Base-by-base conservation (phyloP, 345 rosid species). In the Gossypium longicalyx region DNA sequence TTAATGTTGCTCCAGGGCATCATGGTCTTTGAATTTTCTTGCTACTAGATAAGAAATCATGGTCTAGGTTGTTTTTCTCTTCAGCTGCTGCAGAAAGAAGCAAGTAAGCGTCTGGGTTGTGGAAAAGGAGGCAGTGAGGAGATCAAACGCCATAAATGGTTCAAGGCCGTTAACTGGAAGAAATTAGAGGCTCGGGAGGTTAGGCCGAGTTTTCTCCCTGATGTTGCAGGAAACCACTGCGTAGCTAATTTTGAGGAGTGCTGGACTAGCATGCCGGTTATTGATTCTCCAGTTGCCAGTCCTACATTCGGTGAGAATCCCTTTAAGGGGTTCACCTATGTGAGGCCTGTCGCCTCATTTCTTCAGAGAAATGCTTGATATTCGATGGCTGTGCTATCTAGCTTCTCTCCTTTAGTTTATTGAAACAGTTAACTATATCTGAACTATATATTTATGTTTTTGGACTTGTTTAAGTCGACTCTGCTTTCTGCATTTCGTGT, bases 81-180 rank as follows among this genome's bases (percentile, higher is more conserved):
- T 29, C 83, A 86, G 89, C 83, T 86, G 74, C 70, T 86, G 22
- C 87, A 82, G 78, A 86, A 86, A 70, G 83, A 82, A 47, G 77
- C 78, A 25, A 59, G 81, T 81, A 82, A 64, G 82, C 85, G 89
- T 29, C 82, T 82, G 27, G 89, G 88, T n/a, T 77, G 82, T 7
- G 87, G 86, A 76, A 71, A 72, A 1, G 68, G 66, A 12, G 87
- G 87, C n/a, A 73, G 80, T 9, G 82, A 86, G 45, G 89, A 83
- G 70, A 81, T 85, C 58, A 86, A 83, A 76, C 72, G 77, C 9
- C 86, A 86, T 78, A 84, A 81, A 80, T 86, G 89, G 89, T 83
- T 85, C 80, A 80, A 80, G 80, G 16, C 67, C 15, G 70, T 86
- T 67, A 85, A 86, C 67, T 84, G 88, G 89, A 83, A 70, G 84